Base-by-base conservation (phyloP, 2,329 filamentous ascomycete species). In the Trichophyton benhamiae region DNA sequence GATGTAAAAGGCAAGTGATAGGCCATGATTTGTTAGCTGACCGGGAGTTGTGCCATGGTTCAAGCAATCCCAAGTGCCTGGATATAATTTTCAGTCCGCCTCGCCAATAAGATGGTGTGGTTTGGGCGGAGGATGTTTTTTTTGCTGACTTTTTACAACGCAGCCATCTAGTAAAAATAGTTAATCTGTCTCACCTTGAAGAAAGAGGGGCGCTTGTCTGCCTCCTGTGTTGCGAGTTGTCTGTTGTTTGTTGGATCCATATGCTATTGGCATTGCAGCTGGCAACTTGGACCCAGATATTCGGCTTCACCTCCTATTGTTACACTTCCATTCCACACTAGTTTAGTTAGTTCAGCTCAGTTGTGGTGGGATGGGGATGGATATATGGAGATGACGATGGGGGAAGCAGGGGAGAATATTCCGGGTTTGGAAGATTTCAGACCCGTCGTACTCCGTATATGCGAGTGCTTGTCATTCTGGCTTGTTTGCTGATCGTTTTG, bases 221-320 rank as follows among this genome's bases (percentile, higher is more conserved):
- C 25, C n/a, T 15, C 27, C n/a, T 48, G 20, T 22, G 44, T 48
- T 48, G 44, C 22, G 11, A 38, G 52, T 55, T 55, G 52, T 55
- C 33, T 55, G 52, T 20, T 55, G 52, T 55, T 36, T 55, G 52
- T 55, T 33, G 52, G 30, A n/a, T 20, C 52, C 52, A 55, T 55
- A 36, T 55, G 52, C 52, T 36, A 36, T 33, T 55, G 13, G 52
- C 52, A 33, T 55, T 36, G 25, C 52, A 36, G 52, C 52, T 55
- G 52, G 52, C 27, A 55, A 36, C 52, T 55, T 55, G 52, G 52
- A 36, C 33, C 52, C 52, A 55, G 52, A 55, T 36, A 55, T 55
- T 55, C 52, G 52, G 52, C 52, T 36, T 55, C 52, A 55, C 52
- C 52, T 36, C 52, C 27, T 55, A 55, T 55, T 33, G 52, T 55